These are phyloP conservation scores for Ophiostoma angusticollis DNA, from an alignment of 2,329 filamentous ascomycete species.

Conservation along the genomic window DNA sequence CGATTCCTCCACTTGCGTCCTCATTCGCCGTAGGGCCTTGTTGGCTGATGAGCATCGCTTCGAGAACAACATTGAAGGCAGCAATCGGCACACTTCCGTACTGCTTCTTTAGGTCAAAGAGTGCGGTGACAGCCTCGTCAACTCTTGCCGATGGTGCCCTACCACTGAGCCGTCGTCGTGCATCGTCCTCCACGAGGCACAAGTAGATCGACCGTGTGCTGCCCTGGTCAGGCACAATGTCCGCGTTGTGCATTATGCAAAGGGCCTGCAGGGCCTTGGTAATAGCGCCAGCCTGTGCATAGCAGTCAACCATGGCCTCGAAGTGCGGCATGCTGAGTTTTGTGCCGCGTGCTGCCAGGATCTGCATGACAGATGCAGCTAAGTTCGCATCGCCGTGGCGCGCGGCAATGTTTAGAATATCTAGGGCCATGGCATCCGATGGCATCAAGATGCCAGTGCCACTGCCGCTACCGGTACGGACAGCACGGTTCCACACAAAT, in stretches of 20 bases:
- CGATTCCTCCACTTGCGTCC: too few relatives aligned
- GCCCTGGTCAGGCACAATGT: slow-evolving; percentile 40
- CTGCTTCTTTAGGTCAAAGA: slow-evolving; percentile 37
- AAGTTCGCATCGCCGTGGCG: slow-evolving; percentile 53
- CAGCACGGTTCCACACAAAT: slow-evolving; percentile 53
- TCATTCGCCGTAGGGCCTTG: background rate
- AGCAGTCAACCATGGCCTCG: slow-evolving; percentile 63
- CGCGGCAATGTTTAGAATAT: slow-evolving; percentile 60
- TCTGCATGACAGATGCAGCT: slow-evolving; percentile 56
- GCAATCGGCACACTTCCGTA: slow-evolving; percentile 23
- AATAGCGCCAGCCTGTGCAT: slow-evolving; percentile 47
- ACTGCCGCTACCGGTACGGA: slow-evolving; percentile 19
- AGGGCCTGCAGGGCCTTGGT: slow-evolving; percentile 55
- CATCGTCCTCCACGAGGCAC: slow-evolving; percentile 27
- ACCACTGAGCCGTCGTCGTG: background rate
- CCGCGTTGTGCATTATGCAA: slow-evolving; percentile 57
- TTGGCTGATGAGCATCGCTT: slow-evolving; percentile 18
- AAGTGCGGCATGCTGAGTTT: slow-evolving; percentile 58
- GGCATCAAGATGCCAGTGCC: slow-evolving; percentile 40
- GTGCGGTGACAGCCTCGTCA: slow-evolving; percentile 36
- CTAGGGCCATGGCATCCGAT: slow-evolving; percentile 24
- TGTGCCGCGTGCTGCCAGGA: slow-evolving; percentile 45
- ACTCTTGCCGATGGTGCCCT: slow-evolving; percentile 13
- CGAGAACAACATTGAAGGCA: slow-evolving; percentile 29
- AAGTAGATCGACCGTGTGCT: slow-evolving; percentile 52